A percentile compares a stretch with the other conserved stretches of the same genome.
phyloP scores from a whole-genome alignment of 2,329 filamentous ascomycete species.

The Hypocrella siamensis region DNA sequence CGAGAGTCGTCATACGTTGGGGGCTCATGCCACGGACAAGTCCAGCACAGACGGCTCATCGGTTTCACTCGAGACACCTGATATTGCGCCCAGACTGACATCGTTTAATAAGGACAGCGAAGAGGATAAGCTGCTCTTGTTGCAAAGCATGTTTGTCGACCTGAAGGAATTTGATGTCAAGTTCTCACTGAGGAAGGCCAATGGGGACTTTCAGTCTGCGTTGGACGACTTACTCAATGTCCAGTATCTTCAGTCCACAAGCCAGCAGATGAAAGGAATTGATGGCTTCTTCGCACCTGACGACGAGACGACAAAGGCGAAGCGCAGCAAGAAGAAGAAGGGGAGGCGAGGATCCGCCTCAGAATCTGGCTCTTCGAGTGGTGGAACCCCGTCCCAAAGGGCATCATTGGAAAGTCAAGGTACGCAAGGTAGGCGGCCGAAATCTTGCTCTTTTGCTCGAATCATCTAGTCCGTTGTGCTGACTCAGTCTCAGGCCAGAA shows the following conservation, averaged over 20 bases:
- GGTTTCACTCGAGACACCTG: slow-evolving; percentile 8
- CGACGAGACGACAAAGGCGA: slow-evolving; percentile 6
- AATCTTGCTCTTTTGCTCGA: too few relatives aligned
- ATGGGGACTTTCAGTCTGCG: slow-evolving; percentile 50
- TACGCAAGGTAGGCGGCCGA: neutral
- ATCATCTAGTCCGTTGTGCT: too few relatives aligned
- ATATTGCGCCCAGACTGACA: slow-evolving; percentile 13
- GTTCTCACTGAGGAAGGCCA: slow-evolving; percentile 50
- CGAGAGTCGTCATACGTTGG: slow-evolving; percentile 12
- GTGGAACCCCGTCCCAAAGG: slow-evolving; percentile 6
- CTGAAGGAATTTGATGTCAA: slow-evolving; percentile 50
- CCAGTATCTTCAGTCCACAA: slow-evolving; percentile 57
- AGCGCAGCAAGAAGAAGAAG: slow-evolving; percentile 23
- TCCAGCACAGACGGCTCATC: slow-evolving; percentile 13
- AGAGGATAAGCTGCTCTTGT: slow-evolving; percentile 44
- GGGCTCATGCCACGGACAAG: slow-evolving; percentile 10
- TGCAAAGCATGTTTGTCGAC: slow-evolving; percentile 57
- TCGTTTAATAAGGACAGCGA: slow-evolving; percentile 26
- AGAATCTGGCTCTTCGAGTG: slow-evolving; percentile 5
- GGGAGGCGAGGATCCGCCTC: slow-evolving; percentile 12
- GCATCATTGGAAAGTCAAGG: slow-evolving; percentile 2
- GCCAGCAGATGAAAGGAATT: slow-evolving; percentile 53
- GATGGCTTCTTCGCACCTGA: slow-evolving; percentile 60
- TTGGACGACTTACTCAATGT: slow-evolving; percentile 72
- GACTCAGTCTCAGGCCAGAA: slow-evolving; percentile 13